These are phyloP conservation scores for Wickerhamomyces hampshirensis DNA, from an alignment of 805 yeast species.

Conservation along the genomic window DNA sequence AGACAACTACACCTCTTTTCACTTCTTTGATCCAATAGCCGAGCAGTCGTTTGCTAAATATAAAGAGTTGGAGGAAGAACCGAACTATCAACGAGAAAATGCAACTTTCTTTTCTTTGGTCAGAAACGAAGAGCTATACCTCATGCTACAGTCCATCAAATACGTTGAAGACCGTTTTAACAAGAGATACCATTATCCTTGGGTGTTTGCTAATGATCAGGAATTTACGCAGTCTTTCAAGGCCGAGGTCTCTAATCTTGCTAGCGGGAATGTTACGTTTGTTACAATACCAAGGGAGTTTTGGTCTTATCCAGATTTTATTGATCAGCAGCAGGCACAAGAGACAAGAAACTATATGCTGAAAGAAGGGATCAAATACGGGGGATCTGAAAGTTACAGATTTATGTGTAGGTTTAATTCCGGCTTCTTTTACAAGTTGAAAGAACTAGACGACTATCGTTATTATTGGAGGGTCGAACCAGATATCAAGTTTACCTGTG, in stretches of 20 bases:
- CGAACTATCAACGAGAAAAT: slow-evolving; percentile 38
- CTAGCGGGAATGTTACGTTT: slow-evolving; percentile 55
- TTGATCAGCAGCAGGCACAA: slow-evolving; percentile 46
- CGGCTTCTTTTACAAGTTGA: slow-evolving; percentile 58
- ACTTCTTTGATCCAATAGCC: slow-evolving; percentile 14
- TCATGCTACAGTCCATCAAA: slow-evolving; percentile 53
- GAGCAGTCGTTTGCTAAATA: slow-evolving; percentile 6
- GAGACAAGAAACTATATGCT: slow-evolving; percentile 38
- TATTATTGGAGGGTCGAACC: slow-evolving; percentile 82
- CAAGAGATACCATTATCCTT: slow-evolving; percentile 56
- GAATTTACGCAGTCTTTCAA: slow-evolving; percentile 54
- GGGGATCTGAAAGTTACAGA: slow-evolving; percentile 55
- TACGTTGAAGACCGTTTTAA: slow-evolving; percentile 67
- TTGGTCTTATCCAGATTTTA: slow-evolving; percentile 65
- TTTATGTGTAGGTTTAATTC: slow-evolving; percentile 55
- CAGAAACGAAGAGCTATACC: slow-evolving; percentile 58
- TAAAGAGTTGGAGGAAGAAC: slow-evolving; percentile 9
- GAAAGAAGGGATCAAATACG: slow-evolving; percentile 47
- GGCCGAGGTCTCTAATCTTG: slow-evolving; percentile 36
- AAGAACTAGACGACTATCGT: slow-evolving; percentile 50
- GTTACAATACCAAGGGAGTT: slow-evolving; percentile 54
- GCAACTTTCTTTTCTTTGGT: slow-evolving; percentile 71
- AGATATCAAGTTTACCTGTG: slow-evolving; percentile 55
- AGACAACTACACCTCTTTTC: slow-evolving; percentile 17
- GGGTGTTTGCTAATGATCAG: slow-evolving; percentile 71